Conservation (phyloP, 2,329 filamentous ascomycete species). For the Stachybotrys echinatus region DNA sequence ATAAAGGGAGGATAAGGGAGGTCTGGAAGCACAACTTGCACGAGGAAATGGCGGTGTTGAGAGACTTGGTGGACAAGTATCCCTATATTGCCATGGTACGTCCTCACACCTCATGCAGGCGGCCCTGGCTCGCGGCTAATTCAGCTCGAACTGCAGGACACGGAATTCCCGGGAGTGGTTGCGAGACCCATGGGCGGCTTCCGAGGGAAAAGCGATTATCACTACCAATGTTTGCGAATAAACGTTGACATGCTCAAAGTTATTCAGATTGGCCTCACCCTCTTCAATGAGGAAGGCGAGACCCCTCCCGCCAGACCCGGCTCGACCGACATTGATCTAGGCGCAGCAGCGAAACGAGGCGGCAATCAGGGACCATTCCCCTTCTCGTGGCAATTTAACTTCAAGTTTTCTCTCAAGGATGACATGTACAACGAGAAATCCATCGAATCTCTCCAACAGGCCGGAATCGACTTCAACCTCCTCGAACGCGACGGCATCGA, state of each 20-base stretch:
- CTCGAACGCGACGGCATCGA: slow-evolving; percentile 89
- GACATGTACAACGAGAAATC: slow-evolving; percentile 98
- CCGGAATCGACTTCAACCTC: slow-evolving; percentile 85
- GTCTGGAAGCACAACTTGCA: slow-evolving; percentile 92
- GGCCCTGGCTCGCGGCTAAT: not conserved
- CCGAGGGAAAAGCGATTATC: slow-evolving; percentile 92
- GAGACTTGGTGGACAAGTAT: slow-evolving; percentile 82
- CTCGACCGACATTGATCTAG: slow-evolving; percentile 33
- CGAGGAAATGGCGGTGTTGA: slow-evolving; percentile 81
- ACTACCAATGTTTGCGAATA: slow-evolving; percentile 94
- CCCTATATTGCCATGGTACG: slow-evolving; percentile 97
- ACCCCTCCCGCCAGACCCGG: slow-evolving; percentile 67
- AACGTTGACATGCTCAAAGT: slow-evolving; percentile 98
- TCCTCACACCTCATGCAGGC: not conserved
- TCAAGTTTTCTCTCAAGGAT: slow-evolving; percentile 87
- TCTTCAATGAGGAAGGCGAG: slow-evolving; percentile 89
- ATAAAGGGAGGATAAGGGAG: slow-evolving; percentile 84
- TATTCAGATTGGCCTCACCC: slow-evolving; percentile 90
- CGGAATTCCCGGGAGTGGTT: slow-evolving; percentile 97
- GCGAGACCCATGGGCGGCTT: slow-evolving; percentile 93
- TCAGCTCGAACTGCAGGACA: slow-evolving; percentile 58
- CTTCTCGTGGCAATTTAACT: slow-evolving; percentile 99
- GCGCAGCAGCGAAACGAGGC: slow-evolving; percentile 30
- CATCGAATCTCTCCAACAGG: slow-evolving; percentile 83
- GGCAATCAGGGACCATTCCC: slow-evolving; percentile 54